A percentile compares a stretch with the other conserved stretches of the same genome.
Conservation (phyloP, 164 flowering plant species). For the Nelumbo lutea region DNA sequence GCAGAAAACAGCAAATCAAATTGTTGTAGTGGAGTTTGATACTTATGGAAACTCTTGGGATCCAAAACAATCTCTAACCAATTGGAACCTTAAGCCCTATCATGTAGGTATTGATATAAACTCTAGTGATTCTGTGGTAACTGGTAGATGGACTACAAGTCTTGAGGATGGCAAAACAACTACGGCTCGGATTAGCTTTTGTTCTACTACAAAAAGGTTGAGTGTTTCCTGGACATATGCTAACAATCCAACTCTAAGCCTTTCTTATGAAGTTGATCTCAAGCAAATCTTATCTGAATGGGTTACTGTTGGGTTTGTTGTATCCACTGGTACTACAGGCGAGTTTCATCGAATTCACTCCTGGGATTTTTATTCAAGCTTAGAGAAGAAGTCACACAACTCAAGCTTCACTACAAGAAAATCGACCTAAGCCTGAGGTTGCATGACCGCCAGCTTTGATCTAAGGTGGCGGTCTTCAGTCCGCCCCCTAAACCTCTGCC, state of each 20-base stretch:
- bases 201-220: conserved; percentile 11
- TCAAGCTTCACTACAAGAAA: too few species aligned
- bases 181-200: conserved; percentile 19
- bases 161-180: background rate
- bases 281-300: conserved; percentile 13
- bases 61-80: conserved; percentile 1
- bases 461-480: too few species aligned
- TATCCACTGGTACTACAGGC: conserved; percentile 1
- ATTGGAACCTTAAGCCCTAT: background rate
- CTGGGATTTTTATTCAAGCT: conserved; percentile 22
- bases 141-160: conserved; percentile 12
- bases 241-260: conserved; percentile 7
- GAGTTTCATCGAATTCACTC: conserved; percentile 14
- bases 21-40: conserved; percentile 35
- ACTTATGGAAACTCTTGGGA: conserved; percentile 25
- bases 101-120: conserved; percentile 42
- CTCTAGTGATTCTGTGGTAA: conserved; percentile 2
- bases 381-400: conserved; percentile 4
- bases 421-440: too few species aligned
- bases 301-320: conserved; percentile 21
- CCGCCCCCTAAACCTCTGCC: too few species aligned
- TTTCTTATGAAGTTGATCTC: conserved; percentile 17
- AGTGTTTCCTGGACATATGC: conserved; percentile 17
- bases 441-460: too few species aligned
- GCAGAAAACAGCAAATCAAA: conserved; percentile 6